phyloP scores from a whole-genome alignment of 345 rosid species.

The Citrus sinensis region DVS_A1.0 CM039167.1:4713001-4713500 shows the following conservation, averaged over 20 bases:
- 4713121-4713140: not conserved
- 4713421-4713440: not conserved
- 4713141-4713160: not conserved
- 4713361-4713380: not conserved
- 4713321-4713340: not conserved
- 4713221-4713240: not conserved
- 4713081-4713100: constrained; percentile 10
- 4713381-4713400: not conserved
- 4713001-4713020: not conserved
- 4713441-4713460: not conserved
- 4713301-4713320: not conserved
- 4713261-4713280: not conserved
- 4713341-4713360: no score
- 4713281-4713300: not conserved
- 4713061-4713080: not conserved
- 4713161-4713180: not conserved
- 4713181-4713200: not conserved
- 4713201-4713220: not conserved
- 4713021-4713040: no score
- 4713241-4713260: not conserved
- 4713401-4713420: not conserved
- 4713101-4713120: not conserved
- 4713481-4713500: not conserved
- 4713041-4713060: no score
- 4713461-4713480: not conserved